phyloP scores from a whole-genome alignment of 805 yeast genomes.

The Zygotorulaspora chibaensis region DNA sequence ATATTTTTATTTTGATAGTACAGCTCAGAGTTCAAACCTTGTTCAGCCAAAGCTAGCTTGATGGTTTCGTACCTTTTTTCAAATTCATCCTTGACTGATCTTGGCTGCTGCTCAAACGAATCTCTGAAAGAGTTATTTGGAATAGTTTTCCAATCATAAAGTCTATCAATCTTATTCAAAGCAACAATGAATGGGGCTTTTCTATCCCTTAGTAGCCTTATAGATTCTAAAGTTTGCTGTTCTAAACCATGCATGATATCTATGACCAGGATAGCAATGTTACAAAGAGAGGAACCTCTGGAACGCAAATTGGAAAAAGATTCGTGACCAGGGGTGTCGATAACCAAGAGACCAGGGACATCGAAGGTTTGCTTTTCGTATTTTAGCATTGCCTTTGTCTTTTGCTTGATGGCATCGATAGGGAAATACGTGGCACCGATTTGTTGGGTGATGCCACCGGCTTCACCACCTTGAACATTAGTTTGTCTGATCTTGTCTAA shows the following conservation, averaged over 20 bases:
- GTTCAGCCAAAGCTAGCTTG: constrained; percentile 91
- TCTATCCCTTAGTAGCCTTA: constrained; percentile 86
- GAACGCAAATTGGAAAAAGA: constrained; percentile 95
- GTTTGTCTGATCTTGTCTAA: constrained; percentile 97
- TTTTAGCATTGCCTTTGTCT: constrained; percentile 86
- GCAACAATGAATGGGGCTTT: constrained; percentile 98
- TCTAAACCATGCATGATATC: constrained; percentile 99
- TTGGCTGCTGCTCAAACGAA: constrained; percentile 75
- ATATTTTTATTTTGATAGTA: constrained; percentile 93
- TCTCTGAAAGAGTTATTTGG: constrained; percentile 97
- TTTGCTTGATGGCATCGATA: constrained; percentile 83
- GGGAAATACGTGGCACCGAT: constrained; percentile 99
- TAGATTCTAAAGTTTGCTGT: constrained; percentile 95
- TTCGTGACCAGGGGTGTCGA: constrained; percentile 99
- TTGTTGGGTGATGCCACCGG: constrained; percentile 99
- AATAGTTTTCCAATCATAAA: constrained; percentile 86
- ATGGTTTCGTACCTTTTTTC: constrained; percentile 80
- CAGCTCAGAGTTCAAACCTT: constrained; percentile 95
- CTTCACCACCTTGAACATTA: constrained; percentile 99
- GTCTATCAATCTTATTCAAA: constrained; percentile 93
- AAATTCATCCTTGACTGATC: constrained; percentile 88
- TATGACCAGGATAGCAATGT: constrained; percentile 96
- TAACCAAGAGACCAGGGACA: constrained; percentile 94
- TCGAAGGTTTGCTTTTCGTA: constrained; percentile 83
- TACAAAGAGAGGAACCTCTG: constrained; percentile 98